phyloP scores from a whole-genome alignment of 257 asterid species.

The Solanum chiquidenum region DNA sequence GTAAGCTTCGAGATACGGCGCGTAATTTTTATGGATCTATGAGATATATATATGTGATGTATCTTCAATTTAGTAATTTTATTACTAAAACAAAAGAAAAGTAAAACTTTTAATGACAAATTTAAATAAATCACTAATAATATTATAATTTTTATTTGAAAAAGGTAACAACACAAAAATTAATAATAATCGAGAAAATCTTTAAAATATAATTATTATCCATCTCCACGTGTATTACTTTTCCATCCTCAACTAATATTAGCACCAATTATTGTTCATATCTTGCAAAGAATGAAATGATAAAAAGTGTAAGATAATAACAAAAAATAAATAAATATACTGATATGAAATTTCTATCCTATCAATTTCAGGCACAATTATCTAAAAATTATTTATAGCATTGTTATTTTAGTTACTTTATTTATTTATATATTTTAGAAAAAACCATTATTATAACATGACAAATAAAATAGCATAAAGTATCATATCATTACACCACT shows the following conservation, averaged over 20 bases:
- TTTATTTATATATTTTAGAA: too few relatives aligned
- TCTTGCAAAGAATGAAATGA: not conserved
- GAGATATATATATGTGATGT: too few relatives aligned
- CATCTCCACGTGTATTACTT: not conserved
- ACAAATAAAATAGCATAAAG: too few relatives aligned
- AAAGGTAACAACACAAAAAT: too few relatives aligned
- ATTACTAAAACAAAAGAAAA: too few relatives aligned
- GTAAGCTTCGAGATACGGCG: too few relatives aligned
- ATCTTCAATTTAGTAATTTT: too few relatives aligned
- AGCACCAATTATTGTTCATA: not conserved
- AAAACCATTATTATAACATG: not conserved
- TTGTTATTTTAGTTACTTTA: not conserved
- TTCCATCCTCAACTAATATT: not conserved
- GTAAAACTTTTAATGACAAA: too few relatives aligned
- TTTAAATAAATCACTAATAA: not conserved
- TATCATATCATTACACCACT: not conserved
- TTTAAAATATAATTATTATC: not conserved
- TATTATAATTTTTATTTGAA: too few relatives aligned
- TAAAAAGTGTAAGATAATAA: not conserved
- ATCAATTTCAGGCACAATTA: not conserved
- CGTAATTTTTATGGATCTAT: too few relatives aligned
- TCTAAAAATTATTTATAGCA: too few relatives aligned
- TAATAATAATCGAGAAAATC: not conserved
- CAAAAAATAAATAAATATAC: not conserved
- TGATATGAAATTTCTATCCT: not conserved